Conservation (phyloP, 176 grass and related monocot species). For the Olyra latifolia region DNA sequence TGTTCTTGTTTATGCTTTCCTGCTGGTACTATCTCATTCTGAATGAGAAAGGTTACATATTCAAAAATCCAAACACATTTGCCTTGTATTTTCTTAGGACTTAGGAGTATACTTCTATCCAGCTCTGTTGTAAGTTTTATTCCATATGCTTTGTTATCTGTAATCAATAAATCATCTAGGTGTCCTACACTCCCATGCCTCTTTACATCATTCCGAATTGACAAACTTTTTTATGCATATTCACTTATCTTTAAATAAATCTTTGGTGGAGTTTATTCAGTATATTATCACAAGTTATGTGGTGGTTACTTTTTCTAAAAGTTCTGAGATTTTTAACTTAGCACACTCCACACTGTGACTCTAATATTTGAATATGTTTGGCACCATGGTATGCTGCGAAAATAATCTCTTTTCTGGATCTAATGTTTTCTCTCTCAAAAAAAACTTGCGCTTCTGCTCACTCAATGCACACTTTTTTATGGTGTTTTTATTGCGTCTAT, state of each 20-base stretch:
- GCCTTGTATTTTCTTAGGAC: neutral
- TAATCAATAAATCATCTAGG: neutral
- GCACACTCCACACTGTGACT: no score
- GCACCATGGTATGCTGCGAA: neutral
- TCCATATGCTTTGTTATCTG: neutral
- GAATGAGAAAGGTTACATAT: neutral
- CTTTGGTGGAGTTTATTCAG: neutral
- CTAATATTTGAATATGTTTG: no score
- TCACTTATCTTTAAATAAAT: neutral
- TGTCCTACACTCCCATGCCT: neutral
- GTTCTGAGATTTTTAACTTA: neutral
- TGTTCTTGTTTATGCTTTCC: neutral
- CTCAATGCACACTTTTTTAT: neutral
- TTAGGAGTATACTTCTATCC: neutral
- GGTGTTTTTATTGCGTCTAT: neutral
- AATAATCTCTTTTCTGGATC: neutral
- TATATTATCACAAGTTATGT: no score
- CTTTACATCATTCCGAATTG: neutral
- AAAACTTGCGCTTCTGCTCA: neutral
- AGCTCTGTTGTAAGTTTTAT: neutral
- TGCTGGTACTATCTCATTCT: neutral
- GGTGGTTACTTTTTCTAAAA: neutral
- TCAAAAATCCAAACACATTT: neutral
- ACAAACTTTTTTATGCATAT: neutral
- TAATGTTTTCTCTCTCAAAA: neutral